These are phyloP conservation scores for Usnea hakonensis DNA, from an alignment of 495 filamentous ascomycete genomes.

Conservation along the genomic window DNA sequence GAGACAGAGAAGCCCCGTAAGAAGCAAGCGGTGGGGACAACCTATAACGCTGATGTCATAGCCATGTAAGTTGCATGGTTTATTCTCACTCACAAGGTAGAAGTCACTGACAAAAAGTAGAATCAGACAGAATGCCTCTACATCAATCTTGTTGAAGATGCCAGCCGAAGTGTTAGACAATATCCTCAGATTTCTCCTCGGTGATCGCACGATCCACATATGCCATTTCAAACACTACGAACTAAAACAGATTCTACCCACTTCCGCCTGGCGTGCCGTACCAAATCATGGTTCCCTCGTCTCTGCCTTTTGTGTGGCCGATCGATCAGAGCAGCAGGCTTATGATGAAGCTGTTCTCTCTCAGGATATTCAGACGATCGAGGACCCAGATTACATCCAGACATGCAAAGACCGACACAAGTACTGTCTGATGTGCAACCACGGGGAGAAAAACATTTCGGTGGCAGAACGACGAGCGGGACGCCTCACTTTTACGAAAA, in stretches of 20 bases:
- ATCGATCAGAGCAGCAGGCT: neutral
- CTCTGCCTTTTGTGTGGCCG: neutral
- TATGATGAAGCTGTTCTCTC: neutral
- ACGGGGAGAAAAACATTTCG: too few relatives aligned
- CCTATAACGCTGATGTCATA: neutral
- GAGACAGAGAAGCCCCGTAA: neutral
- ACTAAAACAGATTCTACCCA: too few relatives aligned
- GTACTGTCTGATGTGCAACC: neutral
- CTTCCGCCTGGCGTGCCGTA: too few relatives aligned
- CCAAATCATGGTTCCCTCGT: neutral
- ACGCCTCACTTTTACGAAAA: neutral
- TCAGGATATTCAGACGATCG: too few relatives aligned
- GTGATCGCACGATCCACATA: neutral
- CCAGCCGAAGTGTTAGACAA: neutral
- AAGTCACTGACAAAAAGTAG: neutral
- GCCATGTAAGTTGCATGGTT: neutral
- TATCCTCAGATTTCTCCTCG: neutral
- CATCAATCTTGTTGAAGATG: neutral
- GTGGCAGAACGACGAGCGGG: too few relatives aligned
- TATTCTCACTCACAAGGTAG: too few relatives aligned
- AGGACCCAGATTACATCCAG: neutral
- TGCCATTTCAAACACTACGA: neutral
- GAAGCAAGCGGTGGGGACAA: neutral
- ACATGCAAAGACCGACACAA: neutral
- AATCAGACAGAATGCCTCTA: neutral